Percentiles rank a stretch among this genome's conserved stretches.
These are phyloP conservation scores for Rhodotorula sp. DNA, from an alignment of 1,284 basidiomycete genomes.

Conservation along the genomic window DNA sequence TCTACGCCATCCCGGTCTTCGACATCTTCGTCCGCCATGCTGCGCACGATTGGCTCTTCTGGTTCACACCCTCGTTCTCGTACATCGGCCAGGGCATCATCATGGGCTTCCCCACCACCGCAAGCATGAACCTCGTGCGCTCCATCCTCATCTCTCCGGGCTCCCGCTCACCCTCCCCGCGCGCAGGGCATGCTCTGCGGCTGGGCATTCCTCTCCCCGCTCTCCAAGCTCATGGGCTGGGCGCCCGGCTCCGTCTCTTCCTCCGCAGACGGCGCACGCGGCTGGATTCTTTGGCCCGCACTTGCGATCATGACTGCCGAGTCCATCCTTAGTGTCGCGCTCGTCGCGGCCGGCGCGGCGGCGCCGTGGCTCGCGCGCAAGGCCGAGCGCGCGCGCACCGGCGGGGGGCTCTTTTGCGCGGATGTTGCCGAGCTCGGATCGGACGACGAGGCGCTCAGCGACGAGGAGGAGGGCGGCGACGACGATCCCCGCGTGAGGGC, in stretches of 20 bases:
- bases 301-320: slow-evolving; percentile 92
- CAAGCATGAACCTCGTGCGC: slow-evolving; percentile 82
- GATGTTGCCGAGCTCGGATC: slow-evolving; percentile 47
- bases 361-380: slow-evolving; percentile 17
- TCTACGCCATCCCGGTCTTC: slow-evolving; percentile 90
- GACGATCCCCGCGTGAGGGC: slow-evolving; percentile 32
- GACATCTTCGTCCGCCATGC: slow-evolving; percentile 66
- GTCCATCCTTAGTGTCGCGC: slow-evolving; percentile 80
- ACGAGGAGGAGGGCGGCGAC: slow-evolving; percentile 47
- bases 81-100: slow-evolving; percentile 95
- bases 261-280: slow-evolving; percentile 78
- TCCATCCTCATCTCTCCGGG: no score
- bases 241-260: slow-evolving; percentile 84
- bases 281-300: slow-evolving; percentile 74
- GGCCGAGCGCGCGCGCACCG: slow-evolving; percentile 8
- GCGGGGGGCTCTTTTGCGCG: slow-evolving; percentile 20
- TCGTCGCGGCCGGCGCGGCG: slow-evolving; percentile 60
- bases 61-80: slow-evolving; percentile 86
- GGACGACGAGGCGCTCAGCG: slow-evolving; percentile 44
- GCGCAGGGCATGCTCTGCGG: slow-evolving; percentile 86
- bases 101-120: slow-evolving; percentile 92
- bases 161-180: not conserved
- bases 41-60: slow-evolving; percentile 89
- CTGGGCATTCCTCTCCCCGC: slow-evolving; percentile 86
- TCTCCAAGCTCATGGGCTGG: slow-evolving; percentile 81